Evolutionary conservation across 2,329 filamentous ascomycete species (phyloP), one percentile per base, ranked within the genome.

Genomic region (Fusarium falciforme): DNA sequence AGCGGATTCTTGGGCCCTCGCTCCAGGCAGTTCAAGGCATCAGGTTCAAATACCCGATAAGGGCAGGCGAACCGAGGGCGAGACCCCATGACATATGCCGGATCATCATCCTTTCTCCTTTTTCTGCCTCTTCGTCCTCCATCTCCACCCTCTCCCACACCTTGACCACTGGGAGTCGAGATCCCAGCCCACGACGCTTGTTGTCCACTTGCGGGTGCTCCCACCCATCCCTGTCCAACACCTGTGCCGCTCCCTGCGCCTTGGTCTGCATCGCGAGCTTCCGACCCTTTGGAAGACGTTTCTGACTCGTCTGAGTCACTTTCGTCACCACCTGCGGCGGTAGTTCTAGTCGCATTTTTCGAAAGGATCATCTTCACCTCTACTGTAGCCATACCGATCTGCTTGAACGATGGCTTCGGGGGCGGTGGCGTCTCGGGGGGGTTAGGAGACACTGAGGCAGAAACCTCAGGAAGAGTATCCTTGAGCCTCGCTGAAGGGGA

Each of bases 351-450:
- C 6, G 14, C 17, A 22, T 22, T 25, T 36, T 29, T 27, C 16
- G 58, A 61, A 14, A 61, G 29, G 40, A 47, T n/a, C 58, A 61
- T 61, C 16, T 61, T 61, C 11, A 61, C 58, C 16, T 61, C 36
- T 20, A 61, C 20, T 2, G 17, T 44, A 17, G 58, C 58, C n/a
- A 20, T 44, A 6, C 58, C 58, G 7, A 61, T 44, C 38, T 61
- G 58, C 17, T 44, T 61, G 27, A 47, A 61, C 8, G 36, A 16
- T 31, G n/a, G 36, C 29, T 14, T 61, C 17, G 16, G 58, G 7
- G 36, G 12, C 3, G 25, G 38, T 17, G 12, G 58, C n/a, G 58
- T 33, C 38, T 31, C 14, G 3, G 58, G 27, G 17, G 10, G 58
- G 7, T 22, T 61, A 8, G n/a, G n/a, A 22, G 58, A 38, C 12